Evolutionary conservation across 495 filamentous ascomycete species (phyloP), one percentile per base, ranked within the genome.

Genomic region (Aspergillus cristatus): DNA sequence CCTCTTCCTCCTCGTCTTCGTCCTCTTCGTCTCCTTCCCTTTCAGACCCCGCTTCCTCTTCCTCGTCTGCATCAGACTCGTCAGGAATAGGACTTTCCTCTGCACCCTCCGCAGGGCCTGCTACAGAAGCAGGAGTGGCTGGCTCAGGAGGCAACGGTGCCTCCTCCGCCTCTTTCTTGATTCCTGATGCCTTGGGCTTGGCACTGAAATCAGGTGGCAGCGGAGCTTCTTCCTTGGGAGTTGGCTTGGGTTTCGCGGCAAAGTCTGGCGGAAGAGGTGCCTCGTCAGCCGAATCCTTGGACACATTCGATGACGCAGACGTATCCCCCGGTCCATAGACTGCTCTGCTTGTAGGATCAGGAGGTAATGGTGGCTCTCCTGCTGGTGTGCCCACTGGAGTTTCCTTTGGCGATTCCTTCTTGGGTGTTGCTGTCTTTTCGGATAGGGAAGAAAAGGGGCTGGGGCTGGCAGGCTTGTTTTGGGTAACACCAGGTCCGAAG

Each of bases 291-390:
- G 65, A 68, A 32, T 54, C 64, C 44, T 67, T 62, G 10, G 72
- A 69, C 6, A 63, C 60, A 34, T 71, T 73, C 3, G 83, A 82
- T 13, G 81, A 84, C 38, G 71, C 70, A 6, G 82, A 82, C 17
- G 80, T 79, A 37, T 86, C 80, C 18, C 79, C 76, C 37, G 78
- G 58, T 22, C 68, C 66, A 57, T 79, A 85, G 32, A 52, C 65
- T 42, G 68, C 65, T 63, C 79, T 81, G 63, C 76, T 86, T 14
- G 80, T 84, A 30, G 82, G 56, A 42, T 88, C 81, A n/a, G 84
- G 84, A 20, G 85, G 85, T 25, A 89, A 57, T 35, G 86, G 84
- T 11, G 72, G 53, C 47, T 80, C 75, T 1, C 45, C 26, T 14
- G 38, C 38, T 32, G 56, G 51, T 1, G 53, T 54, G 8, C 45